These are phyloP conservation scores for Fennellomyces sp. DNA, from an alignment of 371 early-diverging fungal genomes.

Conservation along the genomic window DNA sequence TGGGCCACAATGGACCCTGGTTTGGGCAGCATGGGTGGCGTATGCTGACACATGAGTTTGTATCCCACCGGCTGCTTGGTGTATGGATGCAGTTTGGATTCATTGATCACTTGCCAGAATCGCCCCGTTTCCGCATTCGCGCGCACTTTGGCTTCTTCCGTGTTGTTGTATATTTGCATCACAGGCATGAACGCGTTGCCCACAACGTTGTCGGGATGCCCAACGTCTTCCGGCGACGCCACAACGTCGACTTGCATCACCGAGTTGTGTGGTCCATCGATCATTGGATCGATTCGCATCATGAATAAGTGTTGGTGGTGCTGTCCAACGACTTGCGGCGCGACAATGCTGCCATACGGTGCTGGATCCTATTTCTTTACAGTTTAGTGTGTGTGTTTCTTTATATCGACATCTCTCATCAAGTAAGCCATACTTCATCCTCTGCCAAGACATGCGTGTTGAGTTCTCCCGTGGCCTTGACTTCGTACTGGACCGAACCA, in stretches of 20 bases:
- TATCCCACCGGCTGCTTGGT: slow-evolving; percentile 36
- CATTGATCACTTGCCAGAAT: slow-evolving; percentile 46
- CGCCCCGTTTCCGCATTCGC: slow-evolving; percentile 27
- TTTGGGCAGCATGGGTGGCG: slow-evolving; percentile 37
- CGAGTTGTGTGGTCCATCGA: slow-evolving; percentile 42
- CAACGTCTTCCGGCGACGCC: slow-evolving; percentile 29
- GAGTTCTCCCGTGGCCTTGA: slow-evolving; percentile 54
- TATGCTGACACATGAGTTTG: slow-evolving; percentile 32
- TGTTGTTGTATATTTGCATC: slow-evolving; percentile 28
- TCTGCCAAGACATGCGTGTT: slow-evolving; percentile 52
- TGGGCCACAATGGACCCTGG: slow-evolving; percentile 40
- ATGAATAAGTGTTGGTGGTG: slow-evolving; percentile 54
- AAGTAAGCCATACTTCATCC: too few relatives aligned
- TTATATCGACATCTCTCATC: too few relatives aligned
- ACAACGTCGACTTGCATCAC: slow-evolving; percentile 36
- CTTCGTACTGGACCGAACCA: slow-evolving; percentile 54
- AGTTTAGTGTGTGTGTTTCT: too few relatives aligned
- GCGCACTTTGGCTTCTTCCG: slow-evolving; percentile 29
- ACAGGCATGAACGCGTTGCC: slow-evolving; percentile 42
- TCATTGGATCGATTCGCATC: slow-evolving; percentile 51
- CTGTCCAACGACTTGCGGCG: slow-evolving; percentile 47
- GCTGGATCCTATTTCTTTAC: slow-evolving; percentile 25
- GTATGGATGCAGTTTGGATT: slow-evolving; percentile 36
- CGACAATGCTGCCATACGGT: slow-evolving; percentile 42
- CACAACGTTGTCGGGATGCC: slow-evolving; percentile 37